A percentile compares a stretch with the other conserved stretches of the same genome.
Evolutionary conservation across 176 grass and related monocot species (phyloP).

Genomic region (Oryza brachyantha): DNA sequence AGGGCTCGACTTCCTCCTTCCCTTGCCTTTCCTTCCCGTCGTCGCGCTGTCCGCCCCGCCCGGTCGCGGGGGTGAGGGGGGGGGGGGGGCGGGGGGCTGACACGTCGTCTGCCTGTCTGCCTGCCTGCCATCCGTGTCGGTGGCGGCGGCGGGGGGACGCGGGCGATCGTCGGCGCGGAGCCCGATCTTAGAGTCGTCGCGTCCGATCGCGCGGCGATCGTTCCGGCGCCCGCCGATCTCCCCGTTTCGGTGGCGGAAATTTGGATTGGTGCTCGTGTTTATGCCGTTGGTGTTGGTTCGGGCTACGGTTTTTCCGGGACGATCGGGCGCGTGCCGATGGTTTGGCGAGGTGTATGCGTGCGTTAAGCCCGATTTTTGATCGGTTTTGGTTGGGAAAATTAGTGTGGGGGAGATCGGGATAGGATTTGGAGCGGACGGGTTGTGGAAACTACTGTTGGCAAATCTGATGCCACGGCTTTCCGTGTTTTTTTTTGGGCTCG

Average conservation of each 20-base stretch:
- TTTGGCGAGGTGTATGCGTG: neutral
- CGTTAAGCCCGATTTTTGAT: slow-evolving; percentile 8
- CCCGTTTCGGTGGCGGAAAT: slow-evolving; percentile 25
- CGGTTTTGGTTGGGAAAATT: slow-evolving; percentile 1
- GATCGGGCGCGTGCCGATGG: neutral
- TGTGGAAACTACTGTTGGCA: neutral
- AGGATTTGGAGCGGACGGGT: slow-evolving; percentile 31
- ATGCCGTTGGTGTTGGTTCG: neutral
- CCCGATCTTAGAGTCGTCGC: slow-evolving; percentile 32
- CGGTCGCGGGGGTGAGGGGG: neutral
- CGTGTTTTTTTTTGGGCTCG: neutral
- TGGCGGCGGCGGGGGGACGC: slow-evolving; percentile 6
- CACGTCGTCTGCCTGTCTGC: neutral
- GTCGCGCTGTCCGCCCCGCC: neutral
- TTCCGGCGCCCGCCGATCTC: slow-evolving; percentile 44
- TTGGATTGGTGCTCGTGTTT: slow-evolving; percentile 1
- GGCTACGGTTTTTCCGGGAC: slow-evolving; percentile 16
- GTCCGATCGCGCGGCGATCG: slow-evolving; percentile 36
- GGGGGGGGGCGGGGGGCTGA: neutral
- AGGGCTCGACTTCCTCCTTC: neutral
- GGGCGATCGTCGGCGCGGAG: slow-evolving; percentile 36
- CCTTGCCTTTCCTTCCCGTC: neutral
- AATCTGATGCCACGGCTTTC: slow-evolving; percentile 5
- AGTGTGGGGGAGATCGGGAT: slow-evolving; percentile 33
- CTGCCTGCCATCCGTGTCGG: slow-evolving; percentile 27